Evolutionary conservation across 2,329 filamentous ascomycete species (phyloP).

Genomic region (Fonsecaea erecta): DNA sequence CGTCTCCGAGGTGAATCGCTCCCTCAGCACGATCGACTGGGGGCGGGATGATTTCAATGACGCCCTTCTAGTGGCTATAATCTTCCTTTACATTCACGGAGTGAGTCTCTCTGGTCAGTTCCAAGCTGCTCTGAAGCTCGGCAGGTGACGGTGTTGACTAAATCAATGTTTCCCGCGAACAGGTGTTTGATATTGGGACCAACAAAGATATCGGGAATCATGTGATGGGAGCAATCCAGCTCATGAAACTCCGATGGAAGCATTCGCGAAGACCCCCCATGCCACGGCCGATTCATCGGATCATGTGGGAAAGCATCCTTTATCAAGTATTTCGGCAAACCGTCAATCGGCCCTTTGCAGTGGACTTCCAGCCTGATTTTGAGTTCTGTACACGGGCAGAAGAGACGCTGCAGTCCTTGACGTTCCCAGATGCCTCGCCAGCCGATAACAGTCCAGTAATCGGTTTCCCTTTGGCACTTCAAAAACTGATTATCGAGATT

Average conservation of each 20-base stretch:
- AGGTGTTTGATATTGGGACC: conserved; percentile 23
- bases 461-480: conserved; percentile 24
- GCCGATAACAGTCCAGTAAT: conserved; percentile 32
- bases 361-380: conserved; percentile 28
- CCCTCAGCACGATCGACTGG: conserved; percentile 27
- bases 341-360: conserved; percentile 23
- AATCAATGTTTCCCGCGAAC: background rate
- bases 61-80: conserved; percentile 19
- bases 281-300: conserved; percentile 28
- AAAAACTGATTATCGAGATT: conserved; percentile 29
- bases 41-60: conserved; percentile 23
- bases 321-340: conserved; percentile 30
- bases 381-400: conserved; percentile 23
- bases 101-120: conserved; percentile 11
- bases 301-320: conserved; percentile 29
- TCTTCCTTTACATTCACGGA: conserved; percentile 30
- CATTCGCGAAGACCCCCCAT: conserved; percentile 22
- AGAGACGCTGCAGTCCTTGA: conserved; percentile 17
- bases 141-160: background rate
- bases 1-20: conserved; percentile 22
- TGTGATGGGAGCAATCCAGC: conserved; percentile 27
- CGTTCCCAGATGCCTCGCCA: conserved; percentile 25
- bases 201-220: conserved; percentile 26
- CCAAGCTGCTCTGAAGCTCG: background rate
- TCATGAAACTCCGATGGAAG: conserved; percentile 26